Evolutionary conservation across 495 filamentous ascomycete species (phyloP), one percentile per base, ranked within the genome.

Genomic region (Penicillium samsonianum): DNA sequence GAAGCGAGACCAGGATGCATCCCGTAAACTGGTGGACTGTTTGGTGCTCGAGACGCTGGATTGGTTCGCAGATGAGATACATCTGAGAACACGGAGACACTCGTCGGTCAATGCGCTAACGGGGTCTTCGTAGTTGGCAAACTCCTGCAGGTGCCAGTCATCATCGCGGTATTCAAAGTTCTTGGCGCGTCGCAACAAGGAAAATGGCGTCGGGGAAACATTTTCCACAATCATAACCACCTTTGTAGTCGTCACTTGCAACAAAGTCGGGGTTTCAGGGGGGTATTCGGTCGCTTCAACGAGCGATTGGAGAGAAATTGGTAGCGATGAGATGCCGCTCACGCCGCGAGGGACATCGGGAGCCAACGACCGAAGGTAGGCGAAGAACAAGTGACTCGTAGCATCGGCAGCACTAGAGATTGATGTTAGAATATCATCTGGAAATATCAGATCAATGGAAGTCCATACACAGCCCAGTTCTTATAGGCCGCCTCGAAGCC

Each of bases 401-500:
- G 95, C 94, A 81, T 98, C 92, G 54, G 94, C 94, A 52, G 92
- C 91, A 63, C 90, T 96, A 43, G 12, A 42, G 55, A 59, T 20
- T 5, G n/a, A n/a, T n/a, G 33, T 55, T 55, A 55, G 52, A 17
- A 47, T 14, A 23, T 17, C 31, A 20, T 35, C 42, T 19, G 3
- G 7, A 46, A 16, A 23, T 17, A 47, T 40, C 5, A 57, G 20
- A 33, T 26, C 5, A 20, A 43, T 20, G 16, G 40, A 23, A 17
- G 45, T 19, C 9, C 64, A 51, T 70, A 87, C 86, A 72, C 80
- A 62, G 80, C 76, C 94, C 94, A 98, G 17, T 83, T 83, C 63
- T 87, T 90, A 73, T 98, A 98, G 22, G 93, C 91, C 38, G 90
- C 91, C 52, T 98, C 93, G 65, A 98, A 98, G n/a, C 95, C 95